A percentile compares a stretch with the other conserved stretches of the same genome.
Evolutionary conservation across 2,329 filamentous ascomycete genomes (phyloP).

Genomic region (Ramichloridium luteum): DNA sequence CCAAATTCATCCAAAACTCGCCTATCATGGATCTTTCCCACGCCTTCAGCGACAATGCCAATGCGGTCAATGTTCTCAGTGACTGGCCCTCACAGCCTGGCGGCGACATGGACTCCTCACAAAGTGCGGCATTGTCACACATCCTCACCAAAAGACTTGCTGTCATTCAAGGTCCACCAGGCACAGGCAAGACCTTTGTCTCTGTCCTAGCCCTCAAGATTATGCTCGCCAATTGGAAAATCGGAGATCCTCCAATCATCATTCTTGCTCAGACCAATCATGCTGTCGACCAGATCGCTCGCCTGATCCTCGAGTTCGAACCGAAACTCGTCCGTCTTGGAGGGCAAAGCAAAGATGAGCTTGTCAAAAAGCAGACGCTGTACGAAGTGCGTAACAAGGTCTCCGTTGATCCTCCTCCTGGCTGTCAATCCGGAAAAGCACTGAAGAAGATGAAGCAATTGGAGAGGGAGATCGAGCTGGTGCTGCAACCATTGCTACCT

Average conservation of each 20-base stretch:
- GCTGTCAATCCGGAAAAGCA: slow-evolving; percentile 30
- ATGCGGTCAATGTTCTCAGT: slow-evolving; percentile 42
- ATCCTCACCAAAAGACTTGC: slow-evolving; percentile 62
- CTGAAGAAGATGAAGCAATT: slow-evolving; percentile 33
- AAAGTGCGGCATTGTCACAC: slow-evolving; percentile 53
- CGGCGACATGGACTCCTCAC: slow-evolving; percentile 54
- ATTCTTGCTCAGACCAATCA: slow-evolving; percentile 84
- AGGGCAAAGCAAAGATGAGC: slow-evolving; percentile 53
- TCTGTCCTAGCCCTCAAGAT: slow-evolving; percentile 60
- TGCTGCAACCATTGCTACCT: slow-evolving; percentile 34
- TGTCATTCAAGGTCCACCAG: slow-evolving; percentile 73
- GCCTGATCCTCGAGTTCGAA: slow-evolving; percentile 50
- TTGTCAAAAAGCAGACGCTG: slow-evolving; percentile 54
- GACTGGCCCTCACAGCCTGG: slow-evolving; percentile 39
- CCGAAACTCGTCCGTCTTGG: slow-evolving; percentile 54
- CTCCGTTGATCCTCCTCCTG: slow-evolving; percentile 25
- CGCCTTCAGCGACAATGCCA: slow-evolving; percentile 18
- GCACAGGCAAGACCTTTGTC: slow-evolving; percentile 69
- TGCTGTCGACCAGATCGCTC: slow-evolving; percentile 70
- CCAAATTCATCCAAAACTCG: slow-evolving; percentile 40
- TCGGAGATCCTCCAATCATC: slow-evolving; percentile 55
- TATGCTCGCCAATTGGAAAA: slow-evolving; percentile 47
- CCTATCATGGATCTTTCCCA: slow-evolving; percentile 39
- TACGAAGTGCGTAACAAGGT: slow-evolving; percentile 44
- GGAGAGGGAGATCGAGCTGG: slow-evolving; percentile 27